Percentiles rank a stretch among this genome's conserved stretches.
Evolutionary conservation across 1,284 basidiomycete species (phyloP).

Genomic region (Lentinula novae-zelandiae): DNA sequence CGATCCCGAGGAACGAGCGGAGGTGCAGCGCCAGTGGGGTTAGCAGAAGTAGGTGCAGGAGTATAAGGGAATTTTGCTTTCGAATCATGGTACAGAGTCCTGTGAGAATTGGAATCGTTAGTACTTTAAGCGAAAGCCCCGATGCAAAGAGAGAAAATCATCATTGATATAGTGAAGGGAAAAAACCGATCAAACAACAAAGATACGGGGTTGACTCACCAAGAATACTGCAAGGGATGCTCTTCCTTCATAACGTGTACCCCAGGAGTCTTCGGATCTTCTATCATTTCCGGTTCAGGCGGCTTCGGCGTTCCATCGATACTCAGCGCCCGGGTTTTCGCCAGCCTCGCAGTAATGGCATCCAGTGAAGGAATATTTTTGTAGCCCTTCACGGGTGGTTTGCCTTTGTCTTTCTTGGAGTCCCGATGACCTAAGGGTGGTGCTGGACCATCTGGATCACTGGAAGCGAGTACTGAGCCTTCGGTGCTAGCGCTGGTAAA

Average conservation of each 20-base stretch:
- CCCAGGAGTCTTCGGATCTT: conserved; percentile 77
- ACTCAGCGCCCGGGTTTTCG: conserved; percentile 62
- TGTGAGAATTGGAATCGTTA: conserved; percentile 30
- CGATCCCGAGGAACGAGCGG: conserved; percentile 16
- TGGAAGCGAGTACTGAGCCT: neutral
- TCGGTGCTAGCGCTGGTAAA: conserved; percentile 14
- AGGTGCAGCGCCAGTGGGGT: conserved; percentile 18
- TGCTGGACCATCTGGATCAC: conserved; percentile 28
- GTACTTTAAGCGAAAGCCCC: too few species aligned
- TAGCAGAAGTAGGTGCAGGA: conserved; percentile 30
- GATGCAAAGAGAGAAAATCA: neutral
- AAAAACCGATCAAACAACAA: neutral
- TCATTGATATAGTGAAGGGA: neutral
- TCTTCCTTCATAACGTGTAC: conserved; percentile 69
- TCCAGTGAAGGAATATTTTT: conserved; percentile 83
- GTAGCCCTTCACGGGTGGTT: conserved; percentile 59
- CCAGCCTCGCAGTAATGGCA: conserved; percentile 73
- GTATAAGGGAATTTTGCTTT: conserved; percentile 70
- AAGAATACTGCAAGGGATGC: conserved; percentile 80
- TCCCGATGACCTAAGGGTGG: neutral
- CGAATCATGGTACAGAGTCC: conserved; percentile 85
- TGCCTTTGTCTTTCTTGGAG: conserved; percentile 11
- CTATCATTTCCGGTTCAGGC: conserved; percentile 69
- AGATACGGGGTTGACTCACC: conserved; percentile 33
- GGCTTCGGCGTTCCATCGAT: conserved; percentile 70